A percentile compares a stretch with the other conserved stretches of the same genome.
Conservation (phyloP, 2,329 filamentous ascomycete genomes). For the Graphiopsis chlorocephala region DNA sequence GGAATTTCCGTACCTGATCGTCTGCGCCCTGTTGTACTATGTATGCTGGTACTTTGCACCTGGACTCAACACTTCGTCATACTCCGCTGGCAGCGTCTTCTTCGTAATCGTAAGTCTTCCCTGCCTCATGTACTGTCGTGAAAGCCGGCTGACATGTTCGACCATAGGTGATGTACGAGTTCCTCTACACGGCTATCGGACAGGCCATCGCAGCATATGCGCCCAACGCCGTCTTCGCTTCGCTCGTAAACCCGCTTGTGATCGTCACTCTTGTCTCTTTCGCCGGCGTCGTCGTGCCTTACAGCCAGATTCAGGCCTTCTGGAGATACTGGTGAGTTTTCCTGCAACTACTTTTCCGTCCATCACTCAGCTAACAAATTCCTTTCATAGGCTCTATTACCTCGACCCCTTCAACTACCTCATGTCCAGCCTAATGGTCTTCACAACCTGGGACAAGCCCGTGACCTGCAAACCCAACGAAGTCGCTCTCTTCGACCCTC, state of each 20-base stretch:
- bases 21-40: conserved; percentile 54
- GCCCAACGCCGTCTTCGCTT: conserved; percentile 46
- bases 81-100: conserved; percentile 47
- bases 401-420: conserved; percentile 46
- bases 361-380: background rate
- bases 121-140: background rate
- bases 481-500: conserved; percentile 47
- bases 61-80: conserved; percentile 42
- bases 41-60: conserved; percentile 37
- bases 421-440: conserved; percentile 41
- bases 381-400: conserved; percentile 22
- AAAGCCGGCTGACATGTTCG: background rate
- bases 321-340: conserved; percentile 37
- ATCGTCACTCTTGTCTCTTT: conserved; percentile 34
- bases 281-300: conserved; percentile 36
- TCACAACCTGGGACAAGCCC: conserved; percentile 42
- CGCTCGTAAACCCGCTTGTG: conserved; percentile 42
- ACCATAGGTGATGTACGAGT: conserved; percentile 53
- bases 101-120: conserved; percentile 39
- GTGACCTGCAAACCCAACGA: conserved; percentile 38
- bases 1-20: conserved; percentile 64
- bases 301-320: conserved; percentile 33
- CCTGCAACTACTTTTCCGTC: background rate
- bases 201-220: conserved; percentile 53
- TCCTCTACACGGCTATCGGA: conserved; percentile 53